A percentile compares a stretch with the other conserved stretches of the same genome.
These are phyloP conservation scores for Plasmopara viticola DNA, from an alignment of 352 stramenopile genomes.

Conservation along the genomic window DNA sequence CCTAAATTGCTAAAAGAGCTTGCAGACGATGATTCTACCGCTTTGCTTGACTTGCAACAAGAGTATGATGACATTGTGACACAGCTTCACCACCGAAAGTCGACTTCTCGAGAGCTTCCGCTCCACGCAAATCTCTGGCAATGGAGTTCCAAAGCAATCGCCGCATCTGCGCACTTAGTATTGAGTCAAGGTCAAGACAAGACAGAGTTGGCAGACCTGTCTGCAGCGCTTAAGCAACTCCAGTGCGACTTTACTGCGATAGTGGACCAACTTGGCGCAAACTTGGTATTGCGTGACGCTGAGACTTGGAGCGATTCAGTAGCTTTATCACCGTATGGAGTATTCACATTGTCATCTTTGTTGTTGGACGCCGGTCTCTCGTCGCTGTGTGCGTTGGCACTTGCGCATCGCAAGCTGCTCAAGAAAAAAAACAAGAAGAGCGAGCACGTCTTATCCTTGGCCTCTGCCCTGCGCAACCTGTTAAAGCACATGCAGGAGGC, in stretches of 20 bases:
- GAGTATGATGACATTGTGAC: constrained; percentile 33
- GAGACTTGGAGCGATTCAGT: constrained; percentile 3
- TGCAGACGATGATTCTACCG: constrained; percentile 21
- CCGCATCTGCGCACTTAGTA: constrained; percentile 11
- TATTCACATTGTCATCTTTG: constrained; percentile 47
- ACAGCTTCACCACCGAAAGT: constrained; percentile 17
- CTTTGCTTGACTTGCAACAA: constrained; percentile 19
- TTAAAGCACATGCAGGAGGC: constrained; percentile 62
- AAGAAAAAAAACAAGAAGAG: constrained; percentile 76
- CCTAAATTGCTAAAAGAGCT: constrained; percentile 43
- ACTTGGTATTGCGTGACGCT: constrained; percentile 13
- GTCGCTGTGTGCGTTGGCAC: constrained; percentile 40
- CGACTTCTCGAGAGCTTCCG: constrained; percentile 8
- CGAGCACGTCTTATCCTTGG: constrained; percentile 24
- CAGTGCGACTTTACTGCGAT: constrained; percentile 28
- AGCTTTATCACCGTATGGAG: constrained; percentile 40
- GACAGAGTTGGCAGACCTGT: constrained; percentile 13
- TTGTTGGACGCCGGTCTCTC: constrained; percentile 57
- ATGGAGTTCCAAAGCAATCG: constrained; percentile 37
- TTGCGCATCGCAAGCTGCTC: constrained; percentile 28
- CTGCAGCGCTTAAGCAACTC: constrained; percentile 17
- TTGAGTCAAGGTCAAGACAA: constrained; percentile 8
- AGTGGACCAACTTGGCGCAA: constrained; percentile 14
- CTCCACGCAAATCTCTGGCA: constrained; percentile 42
- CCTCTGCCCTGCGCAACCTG: constrained; percentile 35